These are phyloP conservation scores for Nemania abortiva DNA, from an alignment of 2,329 filamentous ascomycete species.

Conservation along the genomic window DNA sequence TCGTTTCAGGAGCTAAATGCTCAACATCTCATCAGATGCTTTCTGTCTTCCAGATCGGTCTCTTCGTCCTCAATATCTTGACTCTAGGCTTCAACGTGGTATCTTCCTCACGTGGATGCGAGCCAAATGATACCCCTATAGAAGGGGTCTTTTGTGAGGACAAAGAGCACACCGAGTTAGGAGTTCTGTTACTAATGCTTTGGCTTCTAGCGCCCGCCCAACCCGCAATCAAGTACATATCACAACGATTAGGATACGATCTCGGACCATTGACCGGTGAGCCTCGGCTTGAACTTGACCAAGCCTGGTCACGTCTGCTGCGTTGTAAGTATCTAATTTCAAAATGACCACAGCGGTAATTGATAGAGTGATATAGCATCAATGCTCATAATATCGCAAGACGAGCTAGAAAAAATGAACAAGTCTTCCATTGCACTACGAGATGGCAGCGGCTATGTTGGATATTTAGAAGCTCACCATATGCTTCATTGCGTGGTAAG, in stretches of 20 bases:
- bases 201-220: neutral
- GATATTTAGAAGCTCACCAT: conserved; percentile 22
- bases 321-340: conserved; percentile 1
- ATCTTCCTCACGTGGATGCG: neutral
- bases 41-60: neutral
- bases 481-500: conserved; percentile 30
- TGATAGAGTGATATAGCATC: conserved; percentile 6
- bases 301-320: conserved; percentile 23
- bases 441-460: conserved; percentile 25
- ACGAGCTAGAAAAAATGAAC: conserved; percentile 27
- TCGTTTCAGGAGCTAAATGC: neutral
- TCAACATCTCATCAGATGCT: neutral
- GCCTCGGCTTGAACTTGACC: conserved; percentile 20
- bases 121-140: neutral
- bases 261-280: conserved; percentile 9
- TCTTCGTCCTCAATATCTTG: neutral
- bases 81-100: neutral
- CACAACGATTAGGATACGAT: neutral
- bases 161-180: neutral
- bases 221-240: neutral
- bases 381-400: conserved; percentile 8
- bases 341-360: neutral
- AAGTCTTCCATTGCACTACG: conserved; percentile 20
- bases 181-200: neutral
- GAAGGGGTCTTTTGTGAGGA: neutral